Evolutionary conservation across 148 eudicot species (phyloP).

Genomic region (Chenopodium album): DNA sequence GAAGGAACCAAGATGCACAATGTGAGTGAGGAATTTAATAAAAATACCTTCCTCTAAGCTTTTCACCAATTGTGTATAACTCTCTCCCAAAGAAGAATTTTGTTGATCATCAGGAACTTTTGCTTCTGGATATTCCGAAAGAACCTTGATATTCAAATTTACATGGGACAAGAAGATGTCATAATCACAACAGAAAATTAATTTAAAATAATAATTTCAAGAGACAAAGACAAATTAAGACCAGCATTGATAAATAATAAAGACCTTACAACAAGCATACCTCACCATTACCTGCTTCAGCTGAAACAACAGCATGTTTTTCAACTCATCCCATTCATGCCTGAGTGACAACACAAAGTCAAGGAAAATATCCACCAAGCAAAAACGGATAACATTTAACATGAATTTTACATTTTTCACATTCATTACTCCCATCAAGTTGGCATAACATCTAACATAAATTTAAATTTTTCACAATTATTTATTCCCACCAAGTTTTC

Average conservation of each 20-base stretch:
- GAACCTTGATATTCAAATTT: constrained; percentile 48
- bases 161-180: constrained; percentile 9
- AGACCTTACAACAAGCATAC: constrained; percentile 42
- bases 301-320: constrained; percentile 64
- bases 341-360: constrained; percentile 39
- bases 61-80: constrained; percentile 52
- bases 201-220: constrained; percentile 4
- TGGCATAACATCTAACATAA: background rate
- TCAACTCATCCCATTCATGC: constrained; percentile 81
- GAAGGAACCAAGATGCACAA: background rate
- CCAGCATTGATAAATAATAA: constrained; percentile 1
- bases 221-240: constrained; percentile 1
- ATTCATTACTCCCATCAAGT: background rate
- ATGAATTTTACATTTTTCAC: background rate
- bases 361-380: constrained; percentile 11
- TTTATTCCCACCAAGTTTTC: background rate
- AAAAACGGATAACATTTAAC: constrained; percentile 4
- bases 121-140: constrained; percentile 72
- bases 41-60: constrained; percentile 82
- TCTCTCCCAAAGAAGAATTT: constrained; percentile 59
- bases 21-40: background rate
- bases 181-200: background rate
- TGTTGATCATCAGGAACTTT: constrained; percentile 51
- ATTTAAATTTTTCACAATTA: background rate
- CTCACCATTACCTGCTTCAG: constrained; percentile 62